A percentile compares a stretch with the other conserved stretches of the same genome.
phyloP scores from a whole-genome alignment of 352 stramenopile species.

The Pythium aristosporum region DNA sequence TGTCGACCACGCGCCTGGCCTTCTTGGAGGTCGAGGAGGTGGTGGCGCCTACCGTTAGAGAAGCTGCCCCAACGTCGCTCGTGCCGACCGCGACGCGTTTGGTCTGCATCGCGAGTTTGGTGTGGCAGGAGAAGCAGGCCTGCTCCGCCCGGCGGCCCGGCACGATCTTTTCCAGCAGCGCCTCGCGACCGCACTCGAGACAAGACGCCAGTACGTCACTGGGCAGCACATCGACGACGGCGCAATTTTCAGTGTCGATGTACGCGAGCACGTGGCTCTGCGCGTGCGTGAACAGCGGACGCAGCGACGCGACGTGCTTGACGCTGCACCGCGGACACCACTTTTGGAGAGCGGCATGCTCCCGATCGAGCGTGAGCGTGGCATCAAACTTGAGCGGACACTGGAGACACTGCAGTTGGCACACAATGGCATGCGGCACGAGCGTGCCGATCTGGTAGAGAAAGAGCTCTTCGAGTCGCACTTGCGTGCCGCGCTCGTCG shows the following conservation, averaged over 20 bases:
- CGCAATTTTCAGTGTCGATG: slow-evolving; percentile 73
- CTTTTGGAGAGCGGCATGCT: slow-evolving; percentile 44
- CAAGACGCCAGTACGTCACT: slow-evolving; percentile 75
- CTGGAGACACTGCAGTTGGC: slow-evolving; percentile 67
- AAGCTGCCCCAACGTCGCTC: background rate
- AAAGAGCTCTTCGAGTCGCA: slow-evolving; percentile 71
- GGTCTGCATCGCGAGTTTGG: slow-evolving; percentile 67
- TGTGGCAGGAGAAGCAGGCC: slow-evolving; percentile 72
- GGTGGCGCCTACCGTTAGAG: background rate
- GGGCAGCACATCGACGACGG: slow-evolving; percentile 63
- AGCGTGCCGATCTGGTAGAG: slow-evolving; percentile 79
- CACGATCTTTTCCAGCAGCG: slow-evolving; percentile 48
- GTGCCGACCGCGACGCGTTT: slow-evolving; percentile 51
- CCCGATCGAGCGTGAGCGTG: slow-evolving; percentile 40
- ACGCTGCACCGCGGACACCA: slow-evolving; percentile 82
- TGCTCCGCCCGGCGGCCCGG: slow-evolving; percentile 60
- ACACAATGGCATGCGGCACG: slow-evolving; percentile 57
- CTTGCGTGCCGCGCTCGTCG: slow-evolving; percentile 44
- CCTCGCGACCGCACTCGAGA: slow-evolving; percentile 64
- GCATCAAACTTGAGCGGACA: slow-evolving; percentile 78
- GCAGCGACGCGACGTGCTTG: slow-evolving; percentile 64
- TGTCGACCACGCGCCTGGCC: slow-evolving; percentile 35
- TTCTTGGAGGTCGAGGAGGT: slow-evolving; percentile 27
- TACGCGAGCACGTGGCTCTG: slow-evolving; percentile 65
- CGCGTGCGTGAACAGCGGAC: slow-evolving; percentile 67